A percentile compares a stretch with the other conserved stretches of the same genome.
Evolutionary conservation across 2,329 filamentous ascomycete genomes (phyloP).

Genomic region (Penicillium sp.): DNA sequence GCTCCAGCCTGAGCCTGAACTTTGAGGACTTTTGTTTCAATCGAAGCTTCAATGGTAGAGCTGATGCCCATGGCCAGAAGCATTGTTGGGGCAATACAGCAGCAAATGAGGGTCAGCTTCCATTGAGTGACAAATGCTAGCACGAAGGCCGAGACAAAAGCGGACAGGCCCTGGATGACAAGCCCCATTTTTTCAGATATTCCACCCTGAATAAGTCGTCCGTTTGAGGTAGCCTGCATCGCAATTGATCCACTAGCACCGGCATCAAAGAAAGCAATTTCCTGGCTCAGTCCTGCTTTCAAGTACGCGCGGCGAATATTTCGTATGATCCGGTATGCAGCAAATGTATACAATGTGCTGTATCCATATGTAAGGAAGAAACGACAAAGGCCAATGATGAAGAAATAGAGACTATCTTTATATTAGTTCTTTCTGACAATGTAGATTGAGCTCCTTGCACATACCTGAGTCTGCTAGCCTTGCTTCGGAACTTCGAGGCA

Average conservation of each 20-base stretch:
- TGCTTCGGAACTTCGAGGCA: constrained; percentile 11
- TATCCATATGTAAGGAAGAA: constrained; percentile 35
- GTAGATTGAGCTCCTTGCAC: constrained; percentile 6
- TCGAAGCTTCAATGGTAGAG: constrained; percentile 17
- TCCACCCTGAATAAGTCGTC: constrained; percentile 20
- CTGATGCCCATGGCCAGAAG: constrained; percentile 12
- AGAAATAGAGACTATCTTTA: constrained; percentile 32
- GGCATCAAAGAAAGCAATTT: constrained; percentile 31
- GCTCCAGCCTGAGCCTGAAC: constrained; percentile 19
- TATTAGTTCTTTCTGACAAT: background rate
- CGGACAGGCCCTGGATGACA: constrained; percentile 17
- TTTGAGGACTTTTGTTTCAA: constrained; percentile 21
- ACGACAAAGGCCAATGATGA: constrained; percentile 37
- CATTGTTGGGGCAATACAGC: constrained; percentile 20
- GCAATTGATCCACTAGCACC: constrained; percentile 29
- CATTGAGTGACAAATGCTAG: constrained; percentile 24
- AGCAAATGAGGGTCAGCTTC: constrained; percentile 24
- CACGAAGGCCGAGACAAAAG: constrained; percentile 24
- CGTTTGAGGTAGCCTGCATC: constrained; percentile 32
- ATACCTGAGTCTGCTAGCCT: constrained; percentile 17
- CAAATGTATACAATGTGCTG: constrained; percentile 19
- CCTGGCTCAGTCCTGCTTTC: constrained; percentile 29
- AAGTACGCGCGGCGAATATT: constrained; percentile 17
- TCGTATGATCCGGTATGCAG: constrained; percentile 11
- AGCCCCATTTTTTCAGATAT: constrained; percentile 25